Evolutionary conservation across 208 protist species (phyloP).

Genomic region (Vickermania ingenoplastis): DNA sequence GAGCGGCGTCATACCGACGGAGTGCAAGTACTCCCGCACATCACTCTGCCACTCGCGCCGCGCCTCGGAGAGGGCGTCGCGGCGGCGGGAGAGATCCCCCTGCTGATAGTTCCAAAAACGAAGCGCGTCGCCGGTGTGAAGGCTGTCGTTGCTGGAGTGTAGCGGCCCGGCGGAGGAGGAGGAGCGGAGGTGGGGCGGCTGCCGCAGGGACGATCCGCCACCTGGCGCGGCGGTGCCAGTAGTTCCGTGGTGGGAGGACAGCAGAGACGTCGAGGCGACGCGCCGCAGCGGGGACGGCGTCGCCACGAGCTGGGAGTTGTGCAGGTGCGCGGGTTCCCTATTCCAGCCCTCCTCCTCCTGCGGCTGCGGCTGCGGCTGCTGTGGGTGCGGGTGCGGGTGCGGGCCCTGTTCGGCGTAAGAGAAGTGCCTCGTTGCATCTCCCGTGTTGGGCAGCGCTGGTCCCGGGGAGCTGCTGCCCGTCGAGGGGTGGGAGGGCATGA

Average conservation of each 20-base stretch:
- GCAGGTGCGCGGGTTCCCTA: background rate
- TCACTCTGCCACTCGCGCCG: constrained; percentile 21
- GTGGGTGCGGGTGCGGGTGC: too few species aligned
- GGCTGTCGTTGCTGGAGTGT: constrained; percentile 1
- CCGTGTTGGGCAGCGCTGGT: too few species aligned
- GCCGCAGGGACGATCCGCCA: background rate
- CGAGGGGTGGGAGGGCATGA: too few species aligned
- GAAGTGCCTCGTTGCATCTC: too few species aligned
- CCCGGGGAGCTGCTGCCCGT: too few species aligned
- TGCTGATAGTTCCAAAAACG: constrained; percentile 19
- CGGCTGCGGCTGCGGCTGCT: too few species aligned
- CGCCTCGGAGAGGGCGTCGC: constrained; percentile 13
- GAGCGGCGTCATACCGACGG: background rate
- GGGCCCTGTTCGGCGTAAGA: too few species aligned
- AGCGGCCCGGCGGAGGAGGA: background rate
- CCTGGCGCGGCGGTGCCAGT: background rate
- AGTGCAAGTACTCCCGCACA: background rate
- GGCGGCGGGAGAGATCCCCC: constrained; percentile 7
- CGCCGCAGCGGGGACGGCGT: background rate
- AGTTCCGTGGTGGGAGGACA: background rate
- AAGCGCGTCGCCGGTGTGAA: constrained; percentile 17
- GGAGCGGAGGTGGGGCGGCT: background rate
- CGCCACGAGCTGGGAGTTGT: background rate
- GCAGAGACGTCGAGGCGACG: background rate
- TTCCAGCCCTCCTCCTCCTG: too few species aligned